These are phyloP conservation scores for Aspergillus sparsus DNA, from an alignment of 495 filamentous ascomycete genomes.

Conservation along the genomic window DNA sequence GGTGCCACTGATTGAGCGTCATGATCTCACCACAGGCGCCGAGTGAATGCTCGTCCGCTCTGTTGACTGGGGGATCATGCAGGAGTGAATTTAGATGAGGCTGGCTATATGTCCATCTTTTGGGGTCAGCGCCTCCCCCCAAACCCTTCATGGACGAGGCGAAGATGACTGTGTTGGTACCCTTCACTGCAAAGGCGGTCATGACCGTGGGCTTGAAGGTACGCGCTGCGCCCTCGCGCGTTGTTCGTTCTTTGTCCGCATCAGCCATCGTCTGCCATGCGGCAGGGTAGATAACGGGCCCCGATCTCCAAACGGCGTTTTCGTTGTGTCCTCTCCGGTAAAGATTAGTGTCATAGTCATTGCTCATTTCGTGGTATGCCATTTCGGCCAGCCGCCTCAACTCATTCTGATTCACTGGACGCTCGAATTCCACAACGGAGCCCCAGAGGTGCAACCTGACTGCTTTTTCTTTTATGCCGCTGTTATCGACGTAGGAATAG, in stretches of 20 bases:
- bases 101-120: background rate
- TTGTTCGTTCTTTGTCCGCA: background rate
- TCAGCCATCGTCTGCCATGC: no score
- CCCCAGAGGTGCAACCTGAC: no score
- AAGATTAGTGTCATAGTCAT: no score
- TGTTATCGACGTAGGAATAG: no score
- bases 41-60: background rate
- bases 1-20: background rate
- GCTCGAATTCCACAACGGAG: no score
- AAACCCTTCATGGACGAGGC: background rate
- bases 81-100: background rate
- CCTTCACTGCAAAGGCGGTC: background rate
- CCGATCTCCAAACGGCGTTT: no score
- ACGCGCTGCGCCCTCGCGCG: background rate
- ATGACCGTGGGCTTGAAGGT: background rate
- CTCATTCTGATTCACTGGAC: no score
- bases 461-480: no score
- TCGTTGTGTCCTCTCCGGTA: no score
- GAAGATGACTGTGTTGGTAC: background rate
- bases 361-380: no score
- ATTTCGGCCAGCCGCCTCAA: no score
- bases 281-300: no score
- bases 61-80: background rate
- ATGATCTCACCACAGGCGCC: slow-evolving; percentile 1
- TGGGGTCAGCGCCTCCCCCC: background rate